Evolutionary conservation across 805 yeast species (phyloP).

Genomic region (Yarrowia sp.): DNA sequence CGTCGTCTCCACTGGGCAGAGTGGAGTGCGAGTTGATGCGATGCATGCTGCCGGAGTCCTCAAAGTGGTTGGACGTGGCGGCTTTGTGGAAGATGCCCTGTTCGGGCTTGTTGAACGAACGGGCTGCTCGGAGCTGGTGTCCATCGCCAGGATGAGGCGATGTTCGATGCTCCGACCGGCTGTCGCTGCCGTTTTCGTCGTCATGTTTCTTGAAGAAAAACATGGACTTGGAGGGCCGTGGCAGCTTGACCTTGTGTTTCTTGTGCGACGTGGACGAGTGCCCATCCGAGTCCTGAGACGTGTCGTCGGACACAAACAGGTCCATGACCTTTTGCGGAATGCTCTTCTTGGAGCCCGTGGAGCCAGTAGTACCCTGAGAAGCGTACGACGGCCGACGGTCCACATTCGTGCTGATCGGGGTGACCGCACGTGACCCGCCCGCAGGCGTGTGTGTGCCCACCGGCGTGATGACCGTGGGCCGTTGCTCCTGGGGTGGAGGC

Average conservation of each 20-base stretch:
- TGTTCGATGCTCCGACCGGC: slow-evolving; percentile 1
- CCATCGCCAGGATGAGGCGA: slow-evolving; percentile 2
- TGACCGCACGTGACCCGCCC: slow-evolving; percentile 1
- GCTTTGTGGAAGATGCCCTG: slow-evolving; percentile 23
- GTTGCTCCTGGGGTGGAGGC: neutral
- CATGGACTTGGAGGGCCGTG: slow-evolving; percentile 22
- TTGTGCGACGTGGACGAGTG: neutral
- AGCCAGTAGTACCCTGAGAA: slow-evolving; percentile 26
- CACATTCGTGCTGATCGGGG: slow-evolving; percentile 14
- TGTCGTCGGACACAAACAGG: slow-evolving; percentile 18
- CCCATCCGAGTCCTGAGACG: neutral
- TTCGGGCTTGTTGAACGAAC: slow-evolving; percentile 16
- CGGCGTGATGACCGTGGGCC: slow-evolving; percentile 8
- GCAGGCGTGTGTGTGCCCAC: neutral
- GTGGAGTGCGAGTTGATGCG: neutral
- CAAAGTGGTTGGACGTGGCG: neutral
- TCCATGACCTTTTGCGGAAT: slow-evolving; percentile 25
- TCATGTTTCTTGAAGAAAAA: slow-evolving; percentile 24
- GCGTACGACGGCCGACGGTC: slow-evolving; percentile 28
- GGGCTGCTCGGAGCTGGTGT: neutral
- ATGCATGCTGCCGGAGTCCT: slow-evolving; percentile 5
- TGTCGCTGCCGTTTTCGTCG: neutral
- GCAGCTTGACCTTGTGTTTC: slow-evolving; percentile 7
- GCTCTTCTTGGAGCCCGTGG: slow-evolving; percentile 24
- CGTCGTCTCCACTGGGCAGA: slow-evolving; percentile 9